Base-by-base conservation (phyloP, 2,329 filamentous ascomycete species). In the Neocucurbitaria cava region DNA sequence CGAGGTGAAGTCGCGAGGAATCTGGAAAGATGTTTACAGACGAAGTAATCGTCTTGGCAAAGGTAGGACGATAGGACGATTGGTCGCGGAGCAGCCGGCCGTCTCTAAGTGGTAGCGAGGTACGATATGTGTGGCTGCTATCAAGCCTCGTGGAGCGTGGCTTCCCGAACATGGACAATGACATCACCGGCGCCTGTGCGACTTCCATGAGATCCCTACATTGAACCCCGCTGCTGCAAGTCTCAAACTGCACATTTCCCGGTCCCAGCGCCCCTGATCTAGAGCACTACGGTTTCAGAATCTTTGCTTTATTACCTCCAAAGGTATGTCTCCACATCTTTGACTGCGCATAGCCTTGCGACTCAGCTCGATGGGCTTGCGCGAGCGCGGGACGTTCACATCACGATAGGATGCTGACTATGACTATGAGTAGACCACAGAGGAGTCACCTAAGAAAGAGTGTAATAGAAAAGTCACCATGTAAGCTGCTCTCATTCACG, bases 401-500 rank as follows among this genome's bases (percentile, higher is more conserved):
- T 33, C 35, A 28, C 17, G 43, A 41, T 43, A 48, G 49, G n/a
- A 28, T 64, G 63, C 68, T 71, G 61, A 73, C 61, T 63, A 62
- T 61, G 58, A 55, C 49, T 42, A 56, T 50, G 52, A 21, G 36
- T 41, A 64, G 59, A 54, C 51, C 46, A 43, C 54, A 41, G 56
- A 59, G 65, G 56, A 65, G 53, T 40, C 49, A 62, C 57, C n/a
- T 53, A 36, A 39, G 43, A n/a, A 24, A 2, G 43, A 47, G 59
- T 48, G 17, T 26, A 35, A 41, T 23, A 40, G n/a, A 31, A 9
- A 39, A 54, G 50, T 58, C 61, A 63, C 40, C 43, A 76, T 76
- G 73, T 75, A 74, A 74, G 73, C 62, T 61, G 65, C 60, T 68
- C 69, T 68, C 64, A 24, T 42, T 68, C 64, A 24, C 40, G 46